These are phyloP conservation scores for Trichoderma koningiopsis DNA, from an alignment of 2,329 filamentous ascomycete genomes.

Conservation along the genomic window DNA sequence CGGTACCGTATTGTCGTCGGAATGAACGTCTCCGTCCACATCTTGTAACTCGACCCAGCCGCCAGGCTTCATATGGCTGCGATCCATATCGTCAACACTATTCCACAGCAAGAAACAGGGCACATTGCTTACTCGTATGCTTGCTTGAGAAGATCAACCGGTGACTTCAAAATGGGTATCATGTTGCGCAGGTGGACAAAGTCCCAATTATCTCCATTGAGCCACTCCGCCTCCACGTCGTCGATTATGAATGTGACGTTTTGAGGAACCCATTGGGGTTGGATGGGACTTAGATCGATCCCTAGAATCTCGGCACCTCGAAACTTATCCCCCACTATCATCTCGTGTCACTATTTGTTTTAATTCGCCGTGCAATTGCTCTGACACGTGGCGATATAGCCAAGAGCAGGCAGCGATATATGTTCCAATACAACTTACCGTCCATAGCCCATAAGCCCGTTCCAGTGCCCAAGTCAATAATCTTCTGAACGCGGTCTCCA, in stretches of 20 bases:
- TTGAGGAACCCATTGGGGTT: constrained; percentile 45
- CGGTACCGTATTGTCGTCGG: constrained; percentile 39
- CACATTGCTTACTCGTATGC: constrained; percentile 34
- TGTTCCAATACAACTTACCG: constrained; percentile 24
- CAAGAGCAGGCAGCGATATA: not conserved
- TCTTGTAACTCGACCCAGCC: constrained; percentile 50
- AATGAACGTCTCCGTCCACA: constrained; percentile 38
- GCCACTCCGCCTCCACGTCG: constrained; percentile 40
- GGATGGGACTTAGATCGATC: constrained; percentile 44
- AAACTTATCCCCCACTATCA: constrained; percentile 39
- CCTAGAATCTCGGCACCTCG: constrained; percentile 42
- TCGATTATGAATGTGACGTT: constrained; percentile 45
- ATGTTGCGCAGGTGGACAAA: constrained; percentile 47
- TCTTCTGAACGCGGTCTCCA: constrained; percentile 44
- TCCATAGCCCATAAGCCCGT: constrained; percentile 53
- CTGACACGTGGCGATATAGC: not conserved
- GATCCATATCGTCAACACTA: not conserved
- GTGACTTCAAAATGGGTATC: constrained; percentile 43
- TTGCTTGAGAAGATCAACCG: constrained; percentile 36
- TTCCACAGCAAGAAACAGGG: not conserved
- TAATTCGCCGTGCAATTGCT: too few species aligned
- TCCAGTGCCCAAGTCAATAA: constrained; percentile 54
- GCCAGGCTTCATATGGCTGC: constrained; percentile 44
- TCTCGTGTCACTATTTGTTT: not conserved
- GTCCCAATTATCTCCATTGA: constrained; percentile 33